Percentiles rank a stretch among this genome's conserved stretches.
These are phyloP conservation scores for Yarrowia galli DNA, from an alignment of 1,139 yeast genomes.

Conservation along the genomic window DNA sequence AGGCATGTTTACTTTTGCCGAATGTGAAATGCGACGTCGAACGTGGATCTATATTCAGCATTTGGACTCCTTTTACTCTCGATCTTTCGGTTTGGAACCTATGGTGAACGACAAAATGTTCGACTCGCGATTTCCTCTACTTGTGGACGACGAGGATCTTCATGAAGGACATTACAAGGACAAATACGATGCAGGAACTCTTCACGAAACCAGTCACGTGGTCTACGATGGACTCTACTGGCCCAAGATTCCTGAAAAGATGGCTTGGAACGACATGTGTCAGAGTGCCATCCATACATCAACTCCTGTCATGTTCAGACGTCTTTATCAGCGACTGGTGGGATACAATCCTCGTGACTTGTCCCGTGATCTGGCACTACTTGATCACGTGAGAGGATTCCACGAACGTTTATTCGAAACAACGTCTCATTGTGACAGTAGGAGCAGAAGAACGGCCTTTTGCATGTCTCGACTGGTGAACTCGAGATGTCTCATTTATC, in stretches of 20 bases:
- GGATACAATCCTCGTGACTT: neutral
- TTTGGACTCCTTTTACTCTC: constrained; percentile 30
- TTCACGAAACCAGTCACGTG: constrained; percentile 23
- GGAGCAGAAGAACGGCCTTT: constrained; percentile 17
- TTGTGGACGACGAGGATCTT: constrained; percentile 34
- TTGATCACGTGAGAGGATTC: constrained; percentile 4
- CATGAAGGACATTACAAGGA: constrained; percentile 9
- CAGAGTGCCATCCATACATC: constrained; percentile 21
- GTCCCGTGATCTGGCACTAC: constrained; percentile 18
- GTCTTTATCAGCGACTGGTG: constrained; percentile 27
- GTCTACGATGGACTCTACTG: constrained; percentile 21
- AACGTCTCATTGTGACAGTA: constrained; percentile 9
- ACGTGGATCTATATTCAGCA: constrained; percentile 33
- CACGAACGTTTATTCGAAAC: constrained; percentile 21
- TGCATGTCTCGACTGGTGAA: constrained; percentile 36
- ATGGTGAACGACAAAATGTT: constrained; percentile 29
- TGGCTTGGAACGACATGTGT: constrained; percentile 32
- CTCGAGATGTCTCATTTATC: constrained; percentile 31
- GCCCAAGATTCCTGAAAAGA: constrained; percentile 24
- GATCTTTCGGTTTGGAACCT: constrained; percentile 33
- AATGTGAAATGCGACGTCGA: constrained; percentile 37
- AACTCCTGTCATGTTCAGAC: constrained; percentile 14
- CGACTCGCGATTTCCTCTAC: constrained; percentile 21
- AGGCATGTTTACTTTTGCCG: constrained; percentile 34
- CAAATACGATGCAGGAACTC: constrained; percentile 4